These are phyloP conservation scores for Suhomyces prunicola DNA, from an alignment of 805 yeast genomes.

Conservation along the genomic window DNA sequence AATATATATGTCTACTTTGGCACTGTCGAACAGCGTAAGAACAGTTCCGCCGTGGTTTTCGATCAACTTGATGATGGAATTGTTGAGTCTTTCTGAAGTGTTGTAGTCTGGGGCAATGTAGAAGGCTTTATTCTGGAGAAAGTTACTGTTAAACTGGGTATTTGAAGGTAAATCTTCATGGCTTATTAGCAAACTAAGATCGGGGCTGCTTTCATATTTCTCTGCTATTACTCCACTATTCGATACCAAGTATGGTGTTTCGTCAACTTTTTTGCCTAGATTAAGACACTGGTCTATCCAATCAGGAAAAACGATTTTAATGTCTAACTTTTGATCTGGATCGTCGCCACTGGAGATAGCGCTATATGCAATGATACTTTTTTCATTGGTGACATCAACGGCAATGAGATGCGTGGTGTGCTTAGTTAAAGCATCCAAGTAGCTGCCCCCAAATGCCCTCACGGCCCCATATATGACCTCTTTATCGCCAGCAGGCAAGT, in stretches of 20 bases:
- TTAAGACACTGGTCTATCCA: conserved; percentile 78
- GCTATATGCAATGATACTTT: conserved; percentile 53
- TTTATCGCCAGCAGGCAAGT: conserved; percentile 54
- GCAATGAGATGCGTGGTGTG: conserved; percentile 80
- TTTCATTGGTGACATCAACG: conserved; percentile 49
- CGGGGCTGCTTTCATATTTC: background rate
- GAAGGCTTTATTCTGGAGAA: conserved; percentile 45
- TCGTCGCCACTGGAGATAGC: conserved; percentile 14
- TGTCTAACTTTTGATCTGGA: conserved; percentile 29
- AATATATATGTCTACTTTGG: conserved; percentile 42
- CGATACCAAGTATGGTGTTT: conserved; percentile 50
- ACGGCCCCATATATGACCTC: conserved; percentile 70
- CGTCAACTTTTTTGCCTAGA: conserved; percentile 48
- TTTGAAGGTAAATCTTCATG: conserved; percentile 10
- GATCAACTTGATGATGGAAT: conserved; percentile 44
- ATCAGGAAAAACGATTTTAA: conserved; percentile 66
- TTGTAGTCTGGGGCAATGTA: conserved; percentile 55
- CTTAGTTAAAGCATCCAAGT: conserved; percentile 56
- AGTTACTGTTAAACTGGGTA: conserved; percentile 13
- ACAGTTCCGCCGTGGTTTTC: conserved; percentile 54
- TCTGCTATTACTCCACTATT: conserved; percentile 2
- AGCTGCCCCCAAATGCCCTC: conserved; percentile 74
- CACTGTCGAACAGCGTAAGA: conserved; percentile 16
- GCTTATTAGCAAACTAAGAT: conserved; percentile 6
- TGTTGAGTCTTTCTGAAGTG: conserved; percentile 42